Evolutionary conservation across 257 asterid genomes (phyloP).

Genomic region (Solanum sejunctum): DNA sequence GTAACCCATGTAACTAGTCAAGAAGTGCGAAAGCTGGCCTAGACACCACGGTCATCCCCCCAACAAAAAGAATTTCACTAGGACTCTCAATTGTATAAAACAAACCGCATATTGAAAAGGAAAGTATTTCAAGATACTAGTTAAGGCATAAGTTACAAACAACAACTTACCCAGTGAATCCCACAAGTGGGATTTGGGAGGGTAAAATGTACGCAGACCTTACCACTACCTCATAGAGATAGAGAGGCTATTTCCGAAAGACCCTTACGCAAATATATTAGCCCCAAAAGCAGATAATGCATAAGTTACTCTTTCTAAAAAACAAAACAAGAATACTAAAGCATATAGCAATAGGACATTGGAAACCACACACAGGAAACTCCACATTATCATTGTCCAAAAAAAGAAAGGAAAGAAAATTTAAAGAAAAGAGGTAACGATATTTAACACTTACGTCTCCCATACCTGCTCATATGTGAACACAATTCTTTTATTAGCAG

Average conservation of each 20-base stretch:
- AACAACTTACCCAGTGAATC: too few species aligned
- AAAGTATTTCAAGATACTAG: background rate
- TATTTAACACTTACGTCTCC: background rate
- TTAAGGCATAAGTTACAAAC: background rate
- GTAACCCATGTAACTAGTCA: background rate
- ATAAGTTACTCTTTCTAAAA: background rate
- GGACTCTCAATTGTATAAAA: background rate
- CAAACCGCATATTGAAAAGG: background rate
- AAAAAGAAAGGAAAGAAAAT: background rate
- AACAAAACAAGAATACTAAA: background rate
- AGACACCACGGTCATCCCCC: background rate
- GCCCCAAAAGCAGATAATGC: background rate
- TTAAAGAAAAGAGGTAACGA: background rate
- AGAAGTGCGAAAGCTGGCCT: background rate
- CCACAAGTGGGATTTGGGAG: too few species aligned
- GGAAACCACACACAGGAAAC: background rate
- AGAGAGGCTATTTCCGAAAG: too few species aligned
- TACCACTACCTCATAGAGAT: too few species aligned
- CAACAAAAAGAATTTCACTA: background rate
- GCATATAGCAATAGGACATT: background rate
- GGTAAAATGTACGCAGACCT: too few species aligned
- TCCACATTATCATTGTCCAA: background rate
- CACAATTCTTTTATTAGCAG: conserved; percentile 66
- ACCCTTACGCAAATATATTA: too few species aligned
- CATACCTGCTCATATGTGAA: conserved; percentile 91